Evolutionary conservation across 805 yeast species (phyloP).

Genomic region (Candida michaelii): DNA sequence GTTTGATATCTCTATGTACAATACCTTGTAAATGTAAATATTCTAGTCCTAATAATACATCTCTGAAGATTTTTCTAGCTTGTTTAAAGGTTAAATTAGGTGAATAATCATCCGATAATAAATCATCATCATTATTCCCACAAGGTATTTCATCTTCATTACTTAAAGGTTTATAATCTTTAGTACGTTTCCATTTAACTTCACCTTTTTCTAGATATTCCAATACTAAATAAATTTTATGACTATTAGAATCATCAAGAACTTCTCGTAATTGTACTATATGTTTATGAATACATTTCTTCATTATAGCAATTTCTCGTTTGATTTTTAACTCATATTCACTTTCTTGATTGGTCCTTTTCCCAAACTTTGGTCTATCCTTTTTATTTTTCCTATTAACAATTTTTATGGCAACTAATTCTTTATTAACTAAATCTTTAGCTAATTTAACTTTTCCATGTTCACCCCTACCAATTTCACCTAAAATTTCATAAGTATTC

Average conservation of each 20-base stretch:
- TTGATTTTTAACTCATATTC: slow-evolving; percentile 39
- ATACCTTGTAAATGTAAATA: slow-evolving; percentile 88
- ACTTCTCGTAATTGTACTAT: slow-evolving; percentile 52
- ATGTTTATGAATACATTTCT: slow-evolving; percentile 47
- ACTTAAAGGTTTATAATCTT: neutral
- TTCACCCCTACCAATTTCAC: slow-evolving; percentile 92
- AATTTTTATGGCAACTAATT: slow-evolving; percentile 88
- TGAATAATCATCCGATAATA: slow-evolving; percentile 26
- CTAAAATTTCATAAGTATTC: slow-evolving; percentile 84
- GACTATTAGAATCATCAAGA: slow-evolving; percentile 77
- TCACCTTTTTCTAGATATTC: slow-evolving; percentile 93
- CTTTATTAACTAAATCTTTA: slow-evolving; percentile 59
- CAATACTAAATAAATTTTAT: slow-evolving; percentile 84
- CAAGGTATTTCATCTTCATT: slow-evolving; percentile 36
- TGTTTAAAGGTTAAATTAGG: slow-evolving; percentile 70
- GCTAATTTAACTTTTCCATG: slow-evolving; percentile 98
- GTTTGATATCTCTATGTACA: slow-evolving; percentile 93
- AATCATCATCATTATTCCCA: slow-evolving; percentile 20
- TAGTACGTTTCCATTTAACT: slow-evolving; percentile 64
- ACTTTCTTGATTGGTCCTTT: slow-evolving; percentile 19
- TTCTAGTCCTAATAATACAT: slow-evolving; percentile 84
- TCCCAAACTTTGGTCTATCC: slow-evolving; percentile 30
- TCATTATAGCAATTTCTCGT: slow-evolving; percentile 46
- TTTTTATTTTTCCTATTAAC: slow-evolving; percentile 64
- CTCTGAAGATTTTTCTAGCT: slow-evolving; percentile 72